Evolutionary conservation across 805 yeast species (phyloP), one percentile per base, ranked within the genome.

Genomic region (Kodamaea laetipori): DNA sequence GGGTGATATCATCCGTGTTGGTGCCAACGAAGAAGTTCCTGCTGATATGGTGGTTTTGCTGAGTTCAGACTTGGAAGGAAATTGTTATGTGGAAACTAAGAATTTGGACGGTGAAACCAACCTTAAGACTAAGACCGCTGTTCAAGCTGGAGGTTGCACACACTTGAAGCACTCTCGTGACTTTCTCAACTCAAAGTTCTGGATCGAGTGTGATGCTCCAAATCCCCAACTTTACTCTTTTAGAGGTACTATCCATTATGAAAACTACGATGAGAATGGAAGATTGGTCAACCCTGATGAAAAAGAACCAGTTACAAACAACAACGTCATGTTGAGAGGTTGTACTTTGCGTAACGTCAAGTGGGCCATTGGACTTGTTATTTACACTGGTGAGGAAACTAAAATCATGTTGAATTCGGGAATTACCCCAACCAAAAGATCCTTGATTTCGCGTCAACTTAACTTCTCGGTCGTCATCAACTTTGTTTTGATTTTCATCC

Each of bases 351-450:
- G 94, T 66, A 86, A 86, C 57, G 86, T 94, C 1, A 84, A 82
- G 61, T 86, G 94, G 94, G 89, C 78, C 17, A 74, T 86, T 58
- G 94, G 94, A 44, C 55, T 86, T 19, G 94, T 85, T 12, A 69
- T 78, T 2, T 86, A 82, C 64, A 86, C 94, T 3, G 95, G 95
- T 57, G 73, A 73, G 36, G 94, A 86, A 51, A 78, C 95, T 3
- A 86, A 86, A 55, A 85, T 86, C 56, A 85, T 86, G 89, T 66
- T 86, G 48, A 86, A 86, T 61, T 74, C 92, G 2, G 94, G 94
- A 58, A 69, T 76, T 13, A 86, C 94, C 1, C 94, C 94, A 36
- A 76, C 90, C 4, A 86, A 86, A 55, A 78, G 74, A 51, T 84
- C 92, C 1, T 76, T 88, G 60, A 83, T 86, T 10, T 75, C 92